Percentiles rank a stretch among this genome's conserved stretches.
Evolutionary conservation across 2,329 filamentous ascomycete genomes (phyloP).

Genomic region (Venturia carpophila): DNA sequence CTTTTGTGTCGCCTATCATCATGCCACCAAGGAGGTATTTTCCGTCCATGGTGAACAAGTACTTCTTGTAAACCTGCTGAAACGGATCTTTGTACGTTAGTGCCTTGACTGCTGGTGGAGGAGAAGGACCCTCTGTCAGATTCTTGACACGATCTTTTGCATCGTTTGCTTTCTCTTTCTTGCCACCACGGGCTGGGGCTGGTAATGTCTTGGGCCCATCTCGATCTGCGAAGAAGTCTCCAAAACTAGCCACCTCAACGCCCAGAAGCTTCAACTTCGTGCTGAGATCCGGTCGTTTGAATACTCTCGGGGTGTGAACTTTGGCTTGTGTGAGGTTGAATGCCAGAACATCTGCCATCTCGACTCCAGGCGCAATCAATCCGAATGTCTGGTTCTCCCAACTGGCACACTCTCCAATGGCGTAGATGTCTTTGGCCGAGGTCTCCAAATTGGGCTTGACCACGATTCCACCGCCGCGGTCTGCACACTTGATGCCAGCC

Average conservation of each 20-base stretch:
- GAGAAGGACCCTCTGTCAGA: constrained; percentile 45
- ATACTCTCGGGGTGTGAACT: constrained; percentile 58
- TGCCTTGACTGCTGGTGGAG: constrained; percentile 62
- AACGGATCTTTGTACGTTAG: constrained; percentile 87
- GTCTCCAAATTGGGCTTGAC: constrained; percentile 61
- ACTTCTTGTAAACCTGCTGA: constrained; percentile 85
- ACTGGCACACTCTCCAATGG: constrained; percentile 84
- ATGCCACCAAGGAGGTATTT: constrained; percentile 90
- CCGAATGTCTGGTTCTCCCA: constrained; percentile 84
- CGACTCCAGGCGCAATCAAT: constrained; percentile 79
- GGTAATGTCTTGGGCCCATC: constrained; percentile 75
- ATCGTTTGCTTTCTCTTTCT: constrained; percentile 36
- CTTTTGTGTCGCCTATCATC: constrained; percentile 91
- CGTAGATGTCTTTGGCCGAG: constrained; percentile 66
- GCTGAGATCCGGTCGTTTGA: constrained; percentile 78
- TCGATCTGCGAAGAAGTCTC: constrained; percentile 85
- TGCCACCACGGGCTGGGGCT: constrained; percentile 42
- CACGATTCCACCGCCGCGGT: constrained; percentile 68
- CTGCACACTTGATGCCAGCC: constrained; percentile 64
- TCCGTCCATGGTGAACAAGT: constrained; percentile 80
- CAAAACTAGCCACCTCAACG: constrained; percentile 87
- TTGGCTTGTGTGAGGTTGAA: constrained; percentile 86
- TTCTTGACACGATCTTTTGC: constrained; percentile 41
- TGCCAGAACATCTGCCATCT: constrained; percentile 86
- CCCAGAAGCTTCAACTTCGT: constrained; percentile 86